These are phyloP conservation scores for Botryotinia calthae DNA, from an alignment of 2,329 filamentous ascomycete species.

Conservation along the genomic window DNA sequence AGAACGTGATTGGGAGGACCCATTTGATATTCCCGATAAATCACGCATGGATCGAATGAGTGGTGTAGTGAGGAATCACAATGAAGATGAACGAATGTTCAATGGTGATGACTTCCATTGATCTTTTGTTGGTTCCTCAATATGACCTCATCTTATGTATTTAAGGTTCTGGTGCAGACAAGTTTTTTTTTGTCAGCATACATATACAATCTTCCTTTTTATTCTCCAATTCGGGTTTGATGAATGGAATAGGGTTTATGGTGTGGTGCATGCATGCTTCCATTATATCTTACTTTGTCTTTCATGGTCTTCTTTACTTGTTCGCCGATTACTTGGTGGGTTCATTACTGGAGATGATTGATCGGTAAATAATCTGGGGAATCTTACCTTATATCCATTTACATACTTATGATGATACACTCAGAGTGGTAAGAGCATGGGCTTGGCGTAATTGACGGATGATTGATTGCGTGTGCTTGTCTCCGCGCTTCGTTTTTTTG, in stretches of 20 bases:
- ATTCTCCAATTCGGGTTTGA: neutral
- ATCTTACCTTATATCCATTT: neutral
- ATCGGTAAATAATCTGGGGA: neutral
- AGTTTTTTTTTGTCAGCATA: conserved; percentile 6
- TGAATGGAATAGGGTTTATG: neutral
- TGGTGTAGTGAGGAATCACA: conserved; percentile 56
- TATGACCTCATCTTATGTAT: conserved; percentile 20
- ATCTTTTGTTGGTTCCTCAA: conserved; percentile 42
- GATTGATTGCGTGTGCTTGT: neutral
- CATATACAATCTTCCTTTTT: conserved; percentile 13
- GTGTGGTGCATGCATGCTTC: conserved; percentile 10
- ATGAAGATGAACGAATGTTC: conserved; percentile 60
- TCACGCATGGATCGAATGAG: conserved; percentile 56
- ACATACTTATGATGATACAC: conserved; percentile 1
- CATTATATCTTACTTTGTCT: conserved; percentile 2
- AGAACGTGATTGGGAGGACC: conserved; percentile 38
- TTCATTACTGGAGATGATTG: conserved; percentile 1
- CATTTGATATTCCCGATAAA: conserved; percentile 48
- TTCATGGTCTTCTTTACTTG: conserved; percentile 4
- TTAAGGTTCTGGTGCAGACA: conserved; percentile 3
- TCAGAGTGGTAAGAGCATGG: conserved; percentile 7
- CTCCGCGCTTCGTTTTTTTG: neutral
- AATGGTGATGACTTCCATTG: conserved; percentile 62
- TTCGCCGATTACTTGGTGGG: neutral
- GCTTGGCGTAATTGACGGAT: conserved; percentile 11